Evolutionary conservation across 805 yeast species (phyloP), one percentile per base, ranked within the genome.

Genomic region (Ogataea saltuana): DNA sequence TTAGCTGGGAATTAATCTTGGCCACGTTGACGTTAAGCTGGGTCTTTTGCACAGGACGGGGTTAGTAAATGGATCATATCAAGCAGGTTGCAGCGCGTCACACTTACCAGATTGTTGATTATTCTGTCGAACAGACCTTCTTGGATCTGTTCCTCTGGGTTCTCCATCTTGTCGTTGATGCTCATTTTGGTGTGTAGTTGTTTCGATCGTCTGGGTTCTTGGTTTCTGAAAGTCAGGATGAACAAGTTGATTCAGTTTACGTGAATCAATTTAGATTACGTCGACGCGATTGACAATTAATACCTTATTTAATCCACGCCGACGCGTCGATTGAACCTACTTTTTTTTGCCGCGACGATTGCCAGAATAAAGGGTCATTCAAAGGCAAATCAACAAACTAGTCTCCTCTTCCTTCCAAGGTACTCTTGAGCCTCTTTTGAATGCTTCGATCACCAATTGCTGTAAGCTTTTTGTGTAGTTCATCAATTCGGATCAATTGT

Each of bases 91-190:
- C 10, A n/a, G 23, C 19, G 22, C n/a, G 13, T 21, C 28, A n/a
- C 13, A 75, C 88, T 36, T 71, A 82, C 88, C 61, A 86, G 78
- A 52, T 84, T 85, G 60, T 76, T 78, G 38, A 85, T 79, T n/a
- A 87, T 85, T 49, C 96, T 77, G 9, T 86, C 78, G 30, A 85
- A 69, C 17, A 88, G 68, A 12, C 88, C 88, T 50, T 77, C 81
- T 58, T 88, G 96, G 6, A 78, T 85, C 58, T 83, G 85, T 55
- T 85, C 90, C 57, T 87, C 90, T 4, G 96, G 96, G 55, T 86
- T 87, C 64, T 86, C 88, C 95, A 86, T 85, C 29, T 37, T 48
- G 21, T 48, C 53, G 29, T 22, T 34, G 25, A 41, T 31, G 40
- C 26, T 46, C 32, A 30, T 49, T 16, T 15, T 18, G 31, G 27